Evolutionary conservation across 2,329 filamentous ascomycete species (phyloP).

Genomic region (Capronia epimyces): DNA sequence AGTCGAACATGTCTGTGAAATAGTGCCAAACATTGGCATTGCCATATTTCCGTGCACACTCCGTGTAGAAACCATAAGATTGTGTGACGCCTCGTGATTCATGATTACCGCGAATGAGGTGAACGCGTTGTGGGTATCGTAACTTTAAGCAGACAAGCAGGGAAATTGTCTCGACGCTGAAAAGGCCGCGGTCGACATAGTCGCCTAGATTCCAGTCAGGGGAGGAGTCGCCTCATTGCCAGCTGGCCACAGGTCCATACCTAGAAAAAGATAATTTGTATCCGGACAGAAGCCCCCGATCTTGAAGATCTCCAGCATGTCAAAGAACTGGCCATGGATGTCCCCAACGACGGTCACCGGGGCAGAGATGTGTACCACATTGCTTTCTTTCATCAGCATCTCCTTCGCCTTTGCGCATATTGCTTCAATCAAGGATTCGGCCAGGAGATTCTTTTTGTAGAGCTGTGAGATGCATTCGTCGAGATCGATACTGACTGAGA

Average conservation of each 20-base stretch:
- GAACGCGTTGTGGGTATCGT: slow-evolving; percentile 90
- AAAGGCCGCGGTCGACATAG: slow-evolving; percentile 96
- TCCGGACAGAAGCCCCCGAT: slow-evolving; percentile 96
- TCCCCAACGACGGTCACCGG: slow-evolving; percentile 97
- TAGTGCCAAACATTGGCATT: slow-evolving; percentile 99
- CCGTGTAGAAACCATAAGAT: slow-evolving; percentile 98
- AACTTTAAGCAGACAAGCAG: slow-evolving; percentile 95
- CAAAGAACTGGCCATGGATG: slow-evolving; percentile 98
- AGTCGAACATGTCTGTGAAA: slow-evolving; percentile 99
- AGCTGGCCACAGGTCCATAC: slow-evolving; percentile 46
- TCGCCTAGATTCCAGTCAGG: slow-evolving; percentile 58
- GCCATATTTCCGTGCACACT: slow-evolving; percentile 95
- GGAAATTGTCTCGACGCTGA: slow-evolving; percentile 97
- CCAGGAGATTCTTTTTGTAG: slow-evolving; percentile 93
- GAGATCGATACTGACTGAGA: slow-evolving; percentile 83
- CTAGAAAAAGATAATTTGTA: slow-evolving; percentile 96
- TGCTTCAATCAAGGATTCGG: slow-evolving; percentile 96
- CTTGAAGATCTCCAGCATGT: slow-evolving; percentile 98
- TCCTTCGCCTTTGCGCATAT: slow-evolving; percentile 99
- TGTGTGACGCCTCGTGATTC: slow-evolving; percentile 96
- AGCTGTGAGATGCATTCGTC: slow-evolving; percentile 97
- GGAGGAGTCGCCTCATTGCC: neutral
- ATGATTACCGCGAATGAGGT: slow-evolving; percentile 95
- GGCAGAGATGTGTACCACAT: slow-evolving; percentile 93
- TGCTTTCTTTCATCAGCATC: slow-evolving; percentile 98